phyloP scores from a whole-genome alignment of 352 stramenopile genomes.

The Pilasporangium apinafurcum region DNA sequence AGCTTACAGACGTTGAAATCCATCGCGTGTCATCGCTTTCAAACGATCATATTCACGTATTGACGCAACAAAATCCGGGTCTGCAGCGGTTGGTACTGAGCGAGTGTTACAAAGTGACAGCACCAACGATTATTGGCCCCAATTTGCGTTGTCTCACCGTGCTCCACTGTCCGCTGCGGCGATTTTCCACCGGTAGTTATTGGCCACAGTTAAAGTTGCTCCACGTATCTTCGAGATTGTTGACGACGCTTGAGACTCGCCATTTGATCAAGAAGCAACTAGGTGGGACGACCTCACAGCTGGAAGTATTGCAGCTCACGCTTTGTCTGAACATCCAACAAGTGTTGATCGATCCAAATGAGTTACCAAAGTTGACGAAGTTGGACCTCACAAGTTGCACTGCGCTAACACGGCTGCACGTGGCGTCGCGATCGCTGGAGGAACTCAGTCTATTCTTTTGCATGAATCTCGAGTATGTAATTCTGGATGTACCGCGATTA shows the following conservation, averaged over 20 bases:
- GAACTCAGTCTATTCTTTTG: conserved; percentile 34
- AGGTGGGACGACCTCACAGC: conserved; percentile 1
- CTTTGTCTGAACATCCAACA: conserved; percentile 53
- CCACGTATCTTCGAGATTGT: conserved; percentile 32
- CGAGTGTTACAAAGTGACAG: conserved; percentile 56
- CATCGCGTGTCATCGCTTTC: conserved; percentile 36
- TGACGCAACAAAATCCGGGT: conserved; percentile 19
- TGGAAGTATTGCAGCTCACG: conserved; percentile 28
- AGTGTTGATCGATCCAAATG: conserved; percentile 40
- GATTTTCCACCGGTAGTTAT: conserved; percentile 31
- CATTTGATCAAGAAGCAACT: conserved; percentile 42
- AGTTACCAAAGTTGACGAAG: conserved; percentile 35
- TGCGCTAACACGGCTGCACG: conserved; percentile 46
- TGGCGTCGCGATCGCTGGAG: conserved; percentile 38
- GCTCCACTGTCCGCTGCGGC: conserved; percentile 31
- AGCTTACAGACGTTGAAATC: conserved; percentile 37
- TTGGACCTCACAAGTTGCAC: conserved; percentile 40
- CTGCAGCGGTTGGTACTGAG: conserved; percentile 40
- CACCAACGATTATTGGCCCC: conserved; percentile 25
- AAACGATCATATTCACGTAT: conserved; percentile 33
- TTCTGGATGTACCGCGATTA: conserved; percentile 31
- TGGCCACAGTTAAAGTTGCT: conserved; percentile 43
- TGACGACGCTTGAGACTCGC: conserved; percentile 30
- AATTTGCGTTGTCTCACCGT: conserved; percentile 30
- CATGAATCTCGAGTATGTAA: conserved; percentile 29